Evolutionary conservation across 2,329 filamentous ascomycete species (phyloP).

Genomic region (Talaromyces marneffei): DNA sequence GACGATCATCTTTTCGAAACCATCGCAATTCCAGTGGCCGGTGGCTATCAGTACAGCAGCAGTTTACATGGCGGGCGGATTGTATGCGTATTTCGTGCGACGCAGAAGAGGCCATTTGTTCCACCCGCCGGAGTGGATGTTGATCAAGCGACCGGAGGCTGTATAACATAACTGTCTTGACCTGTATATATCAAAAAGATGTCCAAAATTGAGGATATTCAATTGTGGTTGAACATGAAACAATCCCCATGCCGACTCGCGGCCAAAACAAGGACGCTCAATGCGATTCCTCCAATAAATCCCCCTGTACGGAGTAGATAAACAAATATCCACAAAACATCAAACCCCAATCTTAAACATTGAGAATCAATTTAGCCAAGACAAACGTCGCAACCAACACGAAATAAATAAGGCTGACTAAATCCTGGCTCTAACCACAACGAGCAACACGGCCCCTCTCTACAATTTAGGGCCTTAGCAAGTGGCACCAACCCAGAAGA

Average conservation of each 20-base stretch:
- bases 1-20: conserved; percentile 59
- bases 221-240: background rate
- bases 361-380: too few species aligned
- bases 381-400: too few species aligned
- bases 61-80: conserved; percentile 25
- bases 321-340: background rate
- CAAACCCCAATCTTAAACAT: too few species aligned
- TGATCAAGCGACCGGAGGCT: background rate
- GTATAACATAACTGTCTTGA: background rate
- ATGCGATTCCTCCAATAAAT: background rate
- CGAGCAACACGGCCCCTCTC: background rate
- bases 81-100: conserved; percentile 54
- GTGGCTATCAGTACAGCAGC: conserved; percentile 51
- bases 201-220: background rate
- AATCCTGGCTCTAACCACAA: background rate
- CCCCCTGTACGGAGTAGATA: background rate
- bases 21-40: conserved; percentile 61
- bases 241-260: background rate
- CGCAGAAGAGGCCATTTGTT: conserved; percentile 56
- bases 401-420: background rate
- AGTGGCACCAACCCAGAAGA: background rate
- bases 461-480: background rate
- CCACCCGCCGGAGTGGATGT: conserved; percentile 32
- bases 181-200: too few species aligned
- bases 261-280: background rate